These are phyloP conservation scores for Vitis rupestris DNA, from an alignment of 164 flowering plant genomes.

Conservation along the genomic window DNA sequence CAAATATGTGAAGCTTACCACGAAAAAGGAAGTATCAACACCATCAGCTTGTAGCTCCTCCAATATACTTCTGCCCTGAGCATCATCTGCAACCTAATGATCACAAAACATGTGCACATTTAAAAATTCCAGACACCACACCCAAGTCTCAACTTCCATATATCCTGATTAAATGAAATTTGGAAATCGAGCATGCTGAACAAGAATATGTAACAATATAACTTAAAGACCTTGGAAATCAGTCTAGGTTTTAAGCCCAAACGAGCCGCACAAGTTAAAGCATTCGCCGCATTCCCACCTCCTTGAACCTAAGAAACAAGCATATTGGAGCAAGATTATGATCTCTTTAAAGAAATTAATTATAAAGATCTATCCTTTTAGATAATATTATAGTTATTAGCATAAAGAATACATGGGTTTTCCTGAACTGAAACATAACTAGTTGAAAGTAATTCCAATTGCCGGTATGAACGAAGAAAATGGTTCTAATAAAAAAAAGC, in stretches of 20 bases:
- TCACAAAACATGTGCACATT: background rate
- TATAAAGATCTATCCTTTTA: background rate
- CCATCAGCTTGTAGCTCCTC: slow-evolving; percentile 87
- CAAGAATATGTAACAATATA: background rate
- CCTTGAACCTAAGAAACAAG: slow-evolving; percentile 69
- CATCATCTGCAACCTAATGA: slow-evolving; percentile 73
- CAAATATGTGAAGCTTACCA: slow-evolving; percentile 42
- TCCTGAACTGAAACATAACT: background rate
- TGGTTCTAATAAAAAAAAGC: background rate
- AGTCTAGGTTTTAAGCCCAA: slow-evolving; percentile 76
- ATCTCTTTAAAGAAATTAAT: background rate
- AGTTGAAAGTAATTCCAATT: background rate
- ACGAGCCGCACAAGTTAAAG: slow-evolving; percentile 83
- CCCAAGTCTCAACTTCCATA: background rate
- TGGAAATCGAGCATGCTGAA: background rate
- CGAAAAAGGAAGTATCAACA: slow-evolving; percentile 75
- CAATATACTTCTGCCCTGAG: slow-evolving; percentile 65
- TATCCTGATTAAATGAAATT: background rate
- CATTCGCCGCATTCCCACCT: slow-evolving; percentile 94
- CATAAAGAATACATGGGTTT: background rate
- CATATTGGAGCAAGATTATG: background rate
- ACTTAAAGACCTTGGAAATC: slow-evolving; percentile 62
- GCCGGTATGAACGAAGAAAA: background rate
- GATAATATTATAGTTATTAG: background rate
- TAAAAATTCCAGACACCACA: background rate